A percentile compares a stretch with the other conserved stretches of the same genome.
phyloP scores from a whole-genome alignment of 2,329 filamentous ascomycete genomes.

The Zymoseptoria pseudotritici region DNA sequence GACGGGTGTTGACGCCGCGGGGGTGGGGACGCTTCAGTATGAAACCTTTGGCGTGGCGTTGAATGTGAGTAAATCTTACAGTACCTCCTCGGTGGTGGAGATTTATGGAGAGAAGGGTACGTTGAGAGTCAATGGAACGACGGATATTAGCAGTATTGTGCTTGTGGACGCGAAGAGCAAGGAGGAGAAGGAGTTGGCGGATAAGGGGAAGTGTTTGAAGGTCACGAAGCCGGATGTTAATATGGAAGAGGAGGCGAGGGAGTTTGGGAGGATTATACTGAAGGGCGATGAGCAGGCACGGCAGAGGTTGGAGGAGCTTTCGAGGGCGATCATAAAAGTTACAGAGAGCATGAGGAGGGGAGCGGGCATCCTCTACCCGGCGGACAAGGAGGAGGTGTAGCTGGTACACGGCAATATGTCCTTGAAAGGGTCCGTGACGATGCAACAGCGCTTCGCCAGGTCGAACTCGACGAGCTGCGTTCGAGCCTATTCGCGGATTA shows the following conservation, averaged over 20 bases:
- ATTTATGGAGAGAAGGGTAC: constrained; percentile 44
- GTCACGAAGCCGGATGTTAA: constrained; percentile 36
- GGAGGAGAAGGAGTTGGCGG: constrained; percentile 34
- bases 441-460: not conserved
- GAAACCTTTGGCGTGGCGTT: constrained; percentile 38
- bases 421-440: not conserved
- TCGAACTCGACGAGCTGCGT: not conserved
- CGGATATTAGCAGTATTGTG: constrained; percentile 38
- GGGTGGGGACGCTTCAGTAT: constrained; percentile 38
- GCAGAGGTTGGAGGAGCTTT: constrained; percentile 35
- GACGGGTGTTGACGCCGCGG: constrained; percentile 43
- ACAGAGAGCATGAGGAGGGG: constrained; percentile 39
- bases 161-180: constrained; percentile 40
- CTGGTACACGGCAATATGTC: not conserved
- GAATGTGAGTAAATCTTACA: constrained; percentile 39
- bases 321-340: constrained; percentile 35
- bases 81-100: constrained; percentile 38
- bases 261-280: constrained; percentile 39
- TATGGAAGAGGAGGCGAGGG: constrained; percentile 41
- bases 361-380: constrained; percentile 38
- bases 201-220: constrained; percentile 24
- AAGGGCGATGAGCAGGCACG: constrained; percentile 33
- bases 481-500: not conserved
- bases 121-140: constrained; percentile 36
- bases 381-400: constrained; percentile 20